A percentile compares a stretch with the other conserved stretches of the same genome.
phyloP scores from a whole-genome alignment of 2,329 filamentous ascomycete genomes.

The Xylaria sp. region DNA sequence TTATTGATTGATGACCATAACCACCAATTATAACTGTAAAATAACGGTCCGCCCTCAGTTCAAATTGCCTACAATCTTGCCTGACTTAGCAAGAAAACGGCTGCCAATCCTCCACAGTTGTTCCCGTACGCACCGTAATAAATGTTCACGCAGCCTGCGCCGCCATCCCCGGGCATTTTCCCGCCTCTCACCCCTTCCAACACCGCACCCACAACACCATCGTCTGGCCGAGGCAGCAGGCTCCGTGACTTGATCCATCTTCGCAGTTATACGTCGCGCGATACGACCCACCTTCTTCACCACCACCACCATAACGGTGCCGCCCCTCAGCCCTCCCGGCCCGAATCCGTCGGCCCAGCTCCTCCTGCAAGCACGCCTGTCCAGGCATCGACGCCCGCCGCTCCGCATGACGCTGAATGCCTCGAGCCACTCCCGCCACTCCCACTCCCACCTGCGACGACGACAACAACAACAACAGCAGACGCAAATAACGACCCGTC shows the following conservation, averaged over 20 bases:
- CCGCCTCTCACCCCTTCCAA: constrained; percentile 33
- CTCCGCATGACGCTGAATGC: constrained; percentile 11
- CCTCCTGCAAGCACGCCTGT: constrained; percentile 23
- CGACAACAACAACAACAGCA: constrained; percentile 15
- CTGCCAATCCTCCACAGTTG: background rate
- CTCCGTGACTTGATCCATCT: constrained; percentile 35
- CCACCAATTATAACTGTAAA: background rate
- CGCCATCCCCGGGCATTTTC: constrained; percentile 34
- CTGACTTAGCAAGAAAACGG: background rate
- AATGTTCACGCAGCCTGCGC: constrained; percentile 37
- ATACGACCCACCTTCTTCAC: constrained; percentile 24
- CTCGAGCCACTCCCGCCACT: constrained; percentile 14
- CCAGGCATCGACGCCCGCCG: constrained; percentile 10
- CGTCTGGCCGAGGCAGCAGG: constrained; percentile 30
- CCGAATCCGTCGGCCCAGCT: constrained; percentile 9
- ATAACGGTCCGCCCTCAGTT: background rate
- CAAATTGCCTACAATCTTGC: background rate
- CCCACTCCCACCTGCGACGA: constrained; percentile 15
- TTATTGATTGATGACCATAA: too few species aligned
- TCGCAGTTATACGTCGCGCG: constrained; percentile 32
- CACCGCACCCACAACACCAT: constrained; percentile 23
- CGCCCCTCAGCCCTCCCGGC: constrained; percentile 19
- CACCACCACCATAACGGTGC: constrained; percentile 19
- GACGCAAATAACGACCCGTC: constrained; percentile 15
- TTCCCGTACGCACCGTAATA: constrained; percentile 18